Evolutionary conservation across 768 basidiomycete genomes (phyloP), one percentile per base, ranked within the genome.

Genomic region (Clavulina sp.): DNA sequence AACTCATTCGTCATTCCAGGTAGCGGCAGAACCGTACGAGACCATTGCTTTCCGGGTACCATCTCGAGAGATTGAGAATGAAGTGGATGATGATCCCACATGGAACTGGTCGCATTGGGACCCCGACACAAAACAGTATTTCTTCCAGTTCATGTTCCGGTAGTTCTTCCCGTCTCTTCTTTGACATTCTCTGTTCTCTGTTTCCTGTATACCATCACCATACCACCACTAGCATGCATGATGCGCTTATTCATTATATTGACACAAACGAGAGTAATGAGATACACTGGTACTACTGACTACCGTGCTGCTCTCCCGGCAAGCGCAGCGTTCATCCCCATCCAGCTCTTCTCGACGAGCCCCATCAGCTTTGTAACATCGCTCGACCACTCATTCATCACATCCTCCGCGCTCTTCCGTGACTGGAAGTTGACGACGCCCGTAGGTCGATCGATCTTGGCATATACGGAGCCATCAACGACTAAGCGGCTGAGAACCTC

Each of bases 51-150:
- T 97, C 73, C 86, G 92, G 18, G 89, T 99, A 61, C 95, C 93
- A 43, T 85, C 95, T 24, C 78, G 87, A 48, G 92, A 97, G 66
- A 92, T 99, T 55, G 70, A 71, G 24, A 64, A 64, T 32, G 76
- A 84, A 43, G 88, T 89, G 61, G 82, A 88, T 54, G 88, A 92
- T 59, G 84, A 82, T 28, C 81, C 81, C 16, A 85, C 81, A 58
- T 89, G 84, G 84, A 87, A 86, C 60, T 99, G 95, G 95, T 92
- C 92, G 36, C 86, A 96, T 61, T 97, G 93, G 95, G 95, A 97
- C 64, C 79, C 85, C n/a, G 93, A 99, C 63, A 93, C 91, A 49
- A 96, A 96, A 67, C 89, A 95, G 66, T 93, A 91, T 65, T 87
- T 81, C 63, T 92, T 93, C 72, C 92, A 95, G 67, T 93, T 96